Percentiles rank a stretch among this genome's conserved stretches.
Evolutionary conservation across 371 early-diverging fungal species (phyloP).

Genomic region (Basidiobolus meristosporus): DNA sequence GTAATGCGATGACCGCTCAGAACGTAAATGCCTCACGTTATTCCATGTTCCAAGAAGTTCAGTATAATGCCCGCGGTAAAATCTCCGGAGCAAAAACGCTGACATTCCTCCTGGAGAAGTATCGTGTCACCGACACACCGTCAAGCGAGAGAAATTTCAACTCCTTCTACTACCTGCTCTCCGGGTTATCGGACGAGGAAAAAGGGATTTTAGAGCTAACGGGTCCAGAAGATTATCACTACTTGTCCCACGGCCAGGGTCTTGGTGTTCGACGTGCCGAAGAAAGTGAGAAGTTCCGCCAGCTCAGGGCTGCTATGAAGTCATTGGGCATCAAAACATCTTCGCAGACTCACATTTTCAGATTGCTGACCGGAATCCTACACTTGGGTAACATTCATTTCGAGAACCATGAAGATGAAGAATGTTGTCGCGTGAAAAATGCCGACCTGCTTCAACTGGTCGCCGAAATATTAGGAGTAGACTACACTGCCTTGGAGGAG

Average conservation of each 20-base stretch:
- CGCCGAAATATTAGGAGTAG: slow-evolving; percentile 65
- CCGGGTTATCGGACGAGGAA: slow-evolving; percentile 20
- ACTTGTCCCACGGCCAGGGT: slow-evolving; percentile 12
- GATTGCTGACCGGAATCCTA: slow-evolving; percentile 51
- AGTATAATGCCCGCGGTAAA: slow-evolving; percentile 71
- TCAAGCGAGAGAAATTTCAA: slow-evolving; percentile 59
- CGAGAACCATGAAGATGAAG: slow-evolving; percentile 33
- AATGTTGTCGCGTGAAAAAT: slow-evolving; percentile 42
- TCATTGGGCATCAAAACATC: slow-evolving; percentile 55
- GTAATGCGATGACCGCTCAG: slow-evolving; percentile 42
- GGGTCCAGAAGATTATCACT: slow-evolving; percentile 3
- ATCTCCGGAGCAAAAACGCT: slow-evolving; percentile 70
- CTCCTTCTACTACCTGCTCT: slow-evolving; percentile 68
- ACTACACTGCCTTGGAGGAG: slow-evolving; percentile 39
- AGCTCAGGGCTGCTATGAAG: slow-evolving; percentile 50
- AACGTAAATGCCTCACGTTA: slow-evolving; percentile 57
- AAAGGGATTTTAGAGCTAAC: slow-evolving; percentile 4
- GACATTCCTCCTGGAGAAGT: slow-evolving; percentile 71
- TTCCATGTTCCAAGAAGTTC: slow-evolving; percentile 65
- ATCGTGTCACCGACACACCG: slow-evolving; percentile 34
- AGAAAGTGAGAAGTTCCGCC: slow-evolving; percentile 27
- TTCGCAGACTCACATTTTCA: slow-evolving; percentile 43
- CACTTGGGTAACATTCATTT: slow-evolving; percentile 68
- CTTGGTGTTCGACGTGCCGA: slow-evolving; percentile 13
- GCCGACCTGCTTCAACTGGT: slow-evolving; percentile 39